Evolutionary conservation across 1,284 basidiomycete species (phyloP), one percentile per base, ranked within the genome.

Genomic region (Boletus mariae): DNA sequence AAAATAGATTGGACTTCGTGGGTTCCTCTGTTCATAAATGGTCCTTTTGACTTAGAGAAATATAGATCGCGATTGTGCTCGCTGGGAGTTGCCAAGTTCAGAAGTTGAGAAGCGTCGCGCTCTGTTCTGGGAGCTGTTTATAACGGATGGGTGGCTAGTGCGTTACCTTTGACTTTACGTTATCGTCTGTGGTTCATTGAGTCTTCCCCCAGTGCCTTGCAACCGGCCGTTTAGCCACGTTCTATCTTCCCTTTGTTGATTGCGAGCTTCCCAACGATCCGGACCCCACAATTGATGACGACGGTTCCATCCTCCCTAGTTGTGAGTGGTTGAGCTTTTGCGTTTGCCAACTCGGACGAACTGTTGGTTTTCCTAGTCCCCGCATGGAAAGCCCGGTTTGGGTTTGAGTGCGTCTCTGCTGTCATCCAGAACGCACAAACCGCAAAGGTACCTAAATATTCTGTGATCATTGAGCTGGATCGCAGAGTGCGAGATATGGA

Each of bases 321-420:
- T 84, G 83, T 85, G 64, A 60, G 80, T 71, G 34, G n/a, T 37
- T 12, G 26, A 38, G 29, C 53, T 47, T 51, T 55, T 17, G 23
- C 45, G 8, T 48, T 51, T 34, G 46, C 26, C 29, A n/a, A 42
- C 11, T 23, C 38, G 29, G 23, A 45, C 53, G 23, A 52, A n/a
- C 8, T 8, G 5, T 34, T 48, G 40, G 23, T 42, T 20, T 29
- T 9, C 15, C 34, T 23, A 88, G 85, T 89, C 64, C 80, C 84
- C 2, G 78, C 74, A 49, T 88, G 87, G 86, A 88, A 87, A 67
- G 84, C 85, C 25, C 77, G 75, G 5, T 89, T 87, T 65, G 85
- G 84, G 9, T 78, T 78, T 25, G 80, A 85, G 55, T 87, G 84
- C 60, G 75, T 87, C 8, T 75, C 84, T 17, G 76, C 77, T 13